A percentile compares a stretch with the other conserved stretches of the same genome.
Evolutionary conservation across 768 basidiomycete species (phyloP).

Genomic region (Suillus occidentalis): DNA sequence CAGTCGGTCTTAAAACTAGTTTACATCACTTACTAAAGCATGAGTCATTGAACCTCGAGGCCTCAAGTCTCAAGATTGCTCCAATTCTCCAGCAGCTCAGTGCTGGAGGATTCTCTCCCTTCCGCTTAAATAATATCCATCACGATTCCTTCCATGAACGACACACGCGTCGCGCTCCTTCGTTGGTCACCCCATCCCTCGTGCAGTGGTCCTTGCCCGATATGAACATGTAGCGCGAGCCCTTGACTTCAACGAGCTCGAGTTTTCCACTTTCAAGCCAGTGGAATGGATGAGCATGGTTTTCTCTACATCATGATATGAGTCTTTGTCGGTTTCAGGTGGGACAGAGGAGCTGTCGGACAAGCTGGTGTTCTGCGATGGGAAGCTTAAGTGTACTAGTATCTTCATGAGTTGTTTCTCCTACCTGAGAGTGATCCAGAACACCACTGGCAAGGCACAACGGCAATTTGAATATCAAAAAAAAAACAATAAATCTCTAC

Average conservation of each 20-base stretch:
- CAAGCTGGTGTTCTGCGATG: background rate
- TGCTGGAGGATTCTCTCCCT: no score
- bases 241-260: background rate
- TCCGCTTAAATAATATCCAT: no score
- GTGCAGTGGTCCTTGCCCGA: background rate
- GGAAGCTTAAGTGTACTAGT: background rate
- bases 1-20: background rate
- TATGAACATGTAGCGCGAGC: constrained; percentile 1
- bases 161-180: constrained; percentile 2
- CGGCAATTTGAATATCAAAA: no score
- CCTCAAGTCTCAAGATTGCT: background rate
- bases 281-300: background rate
- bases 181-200: constrained; percentile 1
- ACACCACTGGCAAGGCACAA: background rate
- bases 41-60: background rate
- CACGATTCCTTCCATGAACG: background rate
- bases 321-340: background rate
- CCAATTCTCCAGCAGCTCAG: background rate
- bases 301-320: background rate
- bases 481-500: no score
- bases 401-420: background rate
- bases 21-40: no score
- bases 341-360: background rate
- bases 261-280: background rate
- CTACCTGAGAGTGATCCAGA: background rate